Conservation (phyloP, 1,139 yeast genomes). For the Geotrichum restrictum region DNA sequence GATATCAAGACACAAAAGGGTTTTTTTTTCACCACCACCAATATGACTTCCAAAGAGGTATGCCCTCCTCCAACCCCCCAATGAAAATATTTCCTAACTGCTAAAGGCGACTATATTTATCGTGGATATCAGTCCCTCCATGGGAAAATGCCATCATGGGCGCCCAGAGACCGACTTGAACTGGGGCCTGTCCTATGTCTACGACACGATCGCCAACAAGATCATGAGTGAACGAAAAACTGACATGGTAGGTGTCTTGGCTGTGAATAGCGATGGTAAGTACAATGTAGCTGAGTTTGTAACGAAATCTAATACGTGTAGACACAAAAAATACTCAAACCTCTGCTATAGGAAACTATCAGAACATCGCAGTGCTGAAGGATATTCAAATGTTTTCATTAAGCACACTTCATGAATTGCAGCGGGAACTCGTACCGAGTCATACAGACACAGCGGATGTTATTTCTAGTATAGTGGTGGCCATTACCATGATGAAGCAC, state of each 20-base stretch:
- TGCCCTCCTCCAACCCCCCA: neutral
- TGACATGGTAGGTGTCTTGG: slow-evolving; percentile 50
- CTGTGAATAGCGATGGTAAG: slow-evolving; percentile 39
- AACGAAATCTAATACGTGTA: neutral
- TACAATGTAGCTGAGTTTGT: neutral
- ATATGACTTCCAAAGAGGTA: slow-evolving; percentile 15
- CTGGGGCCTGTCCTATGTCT: slow-evolving; percentile 43
- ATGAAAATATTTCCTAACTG: neutral
- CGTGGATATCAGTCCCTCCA: slow-evolving; percentile 49
- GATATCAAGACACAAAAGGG: too few relatives aligned
- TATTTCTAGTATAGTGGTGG: slow-evolving; percentile 36
- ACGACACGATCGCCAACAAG: slow-evolving; percentile 45
- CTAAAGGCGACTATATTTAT: slow-evolving; percentile 49
- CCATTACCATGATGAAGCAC: slow-evolving; percentile 35
- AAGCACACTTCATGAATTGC: slow-evolving; percentile 31
- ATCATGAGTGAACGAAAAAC: slow-evolving; percentile 51
- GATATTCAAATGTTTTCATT: slow-evolving; percentile 26
- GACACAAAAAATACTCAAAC: slow-evolving; percentile 9
- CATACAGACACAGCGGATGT: slow-evolving; percentile 34
- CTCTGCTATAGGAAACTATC: slow-evolving; percentile 3
- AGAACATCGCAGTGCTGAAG: slow-evolving; percentile 4
- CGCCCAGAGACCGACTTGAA: slow-evolving; percentile 39
- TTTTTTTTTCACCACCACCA: slow-evolving; percentile 1
- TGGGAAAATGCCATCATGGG: slow-evolving; percentile 38
- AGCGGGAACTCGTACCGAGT: slow-evolving; percentile 30